phyloP scores from a whole-genome alignment of 345 rosid genomes.

The Eutrema heterophyllum region DNA sequence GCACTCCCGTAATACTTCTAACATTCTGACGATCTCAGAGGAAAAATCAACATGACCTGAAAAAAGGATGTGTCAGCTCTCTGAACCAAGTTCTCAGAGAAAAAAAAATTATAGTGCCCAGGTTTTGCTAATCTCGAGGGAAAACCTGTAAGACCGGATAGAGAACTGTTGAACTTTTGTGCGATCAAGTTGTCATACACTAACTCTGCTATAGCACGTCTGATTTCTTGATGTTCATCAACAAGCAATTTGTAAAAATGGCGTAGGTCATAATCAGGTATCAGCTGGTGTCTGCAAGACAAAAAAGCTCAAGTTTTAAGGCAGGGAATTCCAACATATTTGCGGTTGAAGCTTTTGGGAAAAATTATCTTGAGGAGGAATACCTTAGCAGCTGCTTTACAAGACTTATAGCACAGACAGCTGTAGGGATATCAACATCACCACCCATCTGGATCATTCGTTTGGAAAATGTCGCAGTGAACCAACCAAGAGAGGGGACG shows the following conservation, averaged over 20 bases:
- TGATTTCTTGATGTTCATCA: conserved; percentile 88
- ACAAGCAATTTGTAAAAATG: conserved; percentile 91
- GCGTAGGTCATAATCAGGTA: conserved; percentile 95
- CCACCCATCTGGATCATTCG: conserved; percentile 99
- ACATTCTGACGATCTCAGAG: conserved; percentile 88
- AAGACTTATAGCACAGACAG: conserved; percentile 91
- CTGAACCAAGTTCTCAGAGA: conserved; percentile 1
- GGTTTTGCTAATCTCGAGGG: conserved; percentile 15
- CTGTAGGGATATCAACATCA: conserved; percentile 87
- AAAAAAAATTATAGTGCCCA: conserved; percentile 10
- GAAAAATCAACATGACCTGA: conserved; percentile 59
- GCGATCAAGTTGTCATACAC: conserved; percentile 97
- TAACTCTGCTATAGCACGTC: conserved; percentile 94
- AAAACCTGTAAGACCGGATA: conserved; percentile 64
- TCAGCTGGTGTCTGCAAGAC: conserved; percentile 78
- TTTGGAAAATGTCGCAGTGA: conserved; percentile 89
- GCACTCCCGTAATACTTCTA: conserved; percentile 91
- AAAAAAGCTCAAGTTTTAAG: conserved; percentile 10
- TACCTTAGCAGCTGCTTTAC: conserved; percentile 93
- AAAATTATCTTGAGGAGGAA: conserved; percentile 12
- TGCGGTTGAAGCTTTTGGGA: neutral
- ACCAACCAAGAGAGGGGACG: conserved; percentile 78
- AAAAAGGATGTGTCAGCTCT: conserved; percentile 27
- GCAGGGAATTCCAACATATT: neutral
- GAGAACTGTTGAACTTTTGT: conserved; percentile 77